Percentiles rank a stretch among this genome's conserved stretches.
Conservation (phyloP, 1,284 basidiomycete genomes). For the Volvariella surrecta region DNA sequence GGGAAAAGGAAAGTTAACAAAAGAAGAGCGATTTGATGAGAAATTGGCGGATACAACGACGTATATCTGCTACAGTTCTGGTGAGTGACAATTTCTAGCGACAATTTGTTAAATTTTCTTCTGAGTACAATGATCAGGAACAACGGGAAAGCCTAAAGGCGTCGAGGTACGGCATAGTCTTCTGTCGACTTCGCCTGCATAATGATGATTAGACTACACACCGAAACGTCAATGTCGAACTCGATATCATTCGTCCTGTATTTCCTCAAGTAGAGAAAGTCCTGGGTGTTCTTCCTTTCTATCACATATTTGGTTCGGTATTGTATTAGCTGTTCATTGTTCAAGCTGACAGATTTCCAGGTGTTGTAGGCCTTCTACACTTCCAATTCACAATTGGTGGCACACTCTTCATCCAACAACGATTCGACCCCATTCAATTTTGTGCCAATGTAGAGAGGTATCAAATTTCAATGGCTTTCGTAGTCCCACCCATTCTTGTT, state of each 20-base stretch:
- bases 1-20: constrained; percentile 29
- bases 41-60: constrained; percentile 40
- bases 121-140: constrained; percentile 28
- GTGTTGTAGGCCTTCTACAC: constrained; percentile 48
- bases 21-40: constrained; percentile 44
- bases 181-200: constrained; percentile 9
- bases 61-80: constrained; percentile 59
- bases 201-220: constrained; percentile 44
- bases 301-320: constrained; percentile 50
- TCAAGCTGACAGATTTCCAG: no score
- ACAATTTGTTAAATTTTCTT: constrained; percentile 22
- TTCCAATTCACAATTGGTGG: constrained; percentile 51
- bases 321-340: no score
- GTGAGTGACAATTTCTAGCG: constrained; percentile 13
- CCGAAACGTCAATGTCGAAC: constrained; percentile 47
- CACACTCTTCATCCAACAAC: constrained; percentile 59
- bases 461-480: constrained; percentile 48
- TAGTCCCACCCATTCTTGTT: constrained; percentile 85
- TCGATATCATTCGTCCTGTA: constrained; percentile 31
- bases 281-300: constrained; percentile 55
- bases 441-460: constrained; percentile 61
- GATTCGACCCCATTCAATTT: constrained; percentile 70
- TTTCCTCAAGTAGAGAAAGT: constrained; percentile 40
- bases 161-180: constrained; percentile 31
- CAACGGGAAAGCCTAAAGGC: constrained; percentile 53